Percentiles rank a stretch among this genome's conserved stretches.
These are phyloP conservation scores for Taphrina deformans DNA, from an alignment of 1,139 yeast genomes.

Conservation along the genomic window DNA sequence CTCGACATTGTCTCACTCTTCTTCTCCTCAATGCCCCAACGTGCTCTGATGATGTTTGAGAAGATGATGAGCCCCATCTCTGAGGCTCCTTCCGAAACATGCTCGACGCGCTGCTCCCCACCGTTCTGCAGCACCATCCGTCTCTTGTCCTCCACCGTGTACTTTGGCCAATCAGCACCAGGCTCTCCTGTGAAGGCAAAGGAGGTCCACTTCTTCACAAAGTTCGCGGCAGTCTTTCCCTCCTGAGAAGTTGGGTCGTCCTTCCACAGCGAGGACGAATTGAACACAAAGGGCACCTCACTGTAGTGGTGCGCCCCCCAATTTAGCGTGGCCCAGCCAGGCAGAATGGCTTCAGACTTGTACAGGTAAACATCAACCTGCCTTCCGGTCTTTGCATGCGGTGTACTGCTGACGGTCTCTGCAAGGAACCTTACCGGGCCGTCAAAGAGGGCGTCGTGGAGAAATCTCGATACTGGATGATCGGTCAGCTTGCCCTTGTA, in stretches of 20 bases:
- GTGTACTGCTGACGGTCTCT: constrained; percentile 2
- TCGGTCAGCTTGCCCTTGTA: constrained; percentile 3
- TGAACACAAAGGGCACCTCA: constrained; percentile 27
- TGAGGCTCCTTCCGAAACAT: background rate
- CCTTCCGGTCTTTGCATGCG: constrained; percentile 13
- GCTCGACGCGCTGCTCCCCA: constrained; percentile 4
- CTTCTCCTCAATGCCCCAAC: constrained; percentile 18
- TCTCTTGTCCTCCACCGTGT: constrained; percentile 1
- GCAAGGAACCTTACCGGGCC: constrained; percentile 21
- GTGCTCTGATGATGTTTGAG: background rate
- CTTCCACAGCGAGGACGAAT: constrained; percentile 14
- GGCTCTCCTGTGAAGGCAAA: constrained; percentile 25
- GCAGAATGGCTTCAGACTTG: constrained; percentile 17
- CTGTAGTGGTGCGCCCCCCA: constrained; percentile 26
- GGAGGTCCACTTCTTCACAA: constrained; percentile 19
- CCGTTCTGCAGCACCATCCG: constrained; percentile 5
- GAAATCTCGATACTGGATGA: constrained; percentile 23
- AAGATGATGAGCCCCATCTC: background rate
- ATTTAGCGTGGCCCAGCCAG: constrained; percentile 1
- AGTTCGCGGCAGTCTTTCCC: constrained; percentile 12
- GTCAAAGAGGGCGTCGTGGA: constrained; percentile 29
- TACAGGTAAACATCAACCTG: constrained; percentile 12
- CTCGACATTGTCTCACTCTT: constrained; percentile 1
- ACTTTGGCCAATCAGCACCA: constrained; percentile 2
- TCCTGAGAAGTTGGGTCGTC: background rate